Conservation (phyloP, 2,329 filamentous ascomycete species). For the Fusarium denticulatum region DNA sequence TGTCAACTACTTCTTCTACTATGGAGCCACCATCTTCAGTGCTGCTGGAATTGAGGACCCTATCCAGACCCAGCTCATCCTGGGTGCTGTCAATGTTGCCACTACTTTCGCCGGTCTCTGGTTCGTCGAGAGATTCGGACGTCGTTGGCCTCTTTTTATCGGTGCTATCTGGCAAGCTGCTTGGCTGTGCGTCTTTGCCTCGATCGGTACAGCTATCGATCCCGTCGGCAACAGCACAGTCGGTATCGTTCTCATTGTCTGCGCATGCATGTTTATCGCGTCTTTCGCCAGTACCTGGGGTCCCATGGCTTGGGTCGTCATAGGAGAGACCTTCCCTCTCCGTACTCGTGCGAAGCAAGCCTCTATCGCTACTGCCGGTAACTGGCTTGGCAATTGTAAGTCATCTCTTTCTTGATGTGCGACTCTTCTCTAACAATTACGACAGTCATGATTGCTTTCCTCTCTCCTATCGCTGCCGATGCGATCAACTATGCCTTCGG, state of each 20-base stretch:
- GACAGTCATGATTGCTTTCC: slow-evolving; percentile 70
- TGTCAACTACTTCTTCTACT: slow-evolving; percentile 71
- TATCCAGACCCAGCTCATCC: slow-evolving; percentile 74
- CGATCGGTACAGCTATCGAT: slow-evolving; percentile 60
- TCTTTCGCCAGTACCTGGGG: slow-evolving; percentile 77
- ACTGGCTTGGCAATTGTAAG: slow-evolving; percentile 69
- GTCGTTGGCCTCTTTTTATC: slow-evolving; percentile 72
- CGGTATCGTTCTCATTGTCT: slow-evolving; percentile 76
- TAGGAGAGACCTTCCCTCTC: slow-evolving; percentile 72
- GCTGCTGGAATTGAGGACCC: slow-evolving; percentile 73
- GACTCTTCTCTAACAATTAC: slow-evolving; percentile 5
- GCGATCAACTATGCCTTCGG: slow-evolving; percentile 72
- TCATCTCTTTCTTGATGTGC: not conserved
- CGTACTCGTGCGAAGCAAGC: slow-evolving; percentile 65
- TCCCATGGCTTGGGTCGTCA: slow-evolving; percentile 74
- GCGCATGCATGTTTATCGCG: slow-evolving; percentile 78
- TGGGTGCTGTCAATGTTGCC: slow-evolving; percentile 73
- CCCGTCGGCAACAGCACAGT: slow-evolving; percentile 57
- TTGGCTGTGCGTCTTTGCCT: slow-evolving; percentile 73
- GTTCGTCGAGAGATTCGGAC: slow-evolving; percentile 73
- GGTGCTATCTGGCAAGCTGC: slow-evolving; percentile 74
- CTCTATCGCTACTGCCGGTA: slow-evolving; percentile 63
- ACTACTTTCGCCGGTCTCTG: slow-evolving; percentile 75
- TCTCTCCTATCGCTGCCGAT: slow-evolving; percentile 72
- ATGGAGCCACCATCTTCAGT: slow-evolving; percentile 73